Conservation (phyloP, 305 asterid genomes). For the Plantago lanceolata region DNA sequence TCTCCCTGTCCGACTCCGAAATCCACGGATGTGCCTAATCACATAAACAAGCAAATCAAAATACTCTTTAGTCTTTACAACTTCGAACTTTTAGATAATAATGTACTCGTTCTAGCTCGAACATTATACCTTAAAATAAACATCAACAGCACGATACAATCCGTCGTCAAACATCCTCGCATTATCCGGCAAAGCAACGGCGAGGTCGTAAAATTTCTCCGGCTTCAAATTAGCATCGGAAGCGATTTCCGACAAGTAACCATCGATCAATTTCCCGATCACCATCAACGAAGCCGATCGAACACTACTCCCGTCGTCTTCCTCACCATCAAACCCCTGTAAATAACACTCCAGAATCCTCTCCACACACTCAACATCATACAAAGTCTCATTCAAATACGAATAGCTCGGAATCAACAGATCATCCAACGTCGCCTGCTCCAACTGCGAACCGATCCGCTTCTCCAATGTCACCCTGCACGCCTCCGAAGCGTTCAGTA, state of each 20-base stretch:
- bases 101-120: too few relatives aligned
- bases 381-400: constrained; percentile 76
- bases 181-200: constrained; percentile 68
- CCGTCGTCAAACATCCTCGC: constrained; percentile 92
- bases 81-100: not conserved
- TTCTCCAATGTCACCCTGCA: constrained; percentile 60
- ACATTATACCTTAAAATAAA: constrained; percentile 70
- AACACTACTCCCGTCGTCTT: constrained; percentile 26
- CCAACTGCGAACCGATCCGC: constrained; percentile 79
- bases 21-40: constrained; percentile 83
- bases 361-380: constrained; percentile 87
- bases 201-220: constrained; percentile 68
- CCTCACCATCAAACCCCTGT: constrained; percentile 44
- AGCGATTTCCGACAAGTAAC: constrained; percentile 90
- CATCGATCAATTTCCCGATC: constrained; percentile 86
- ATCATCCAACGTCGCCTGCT: constrained; percentile 82
- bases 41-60: not conserved
- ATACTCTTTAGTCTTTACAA: not conserved
- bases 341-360: constrained; percentile 65
- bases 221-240: constrained; percentile 84
- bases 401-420: constrained; percentile 90
- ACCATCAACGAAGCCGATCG: constrained; percentile 65
- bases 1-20: constrained; percentile 77
- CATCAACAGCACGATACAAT: constrained; percentile 94
- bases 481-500: constrained; percentile 66